Evolutionary conservation across 768 basidiomycete species (phyloP), one percentile per base, ranked within the genome.

Genomic region (Kockovaella imperatae): DNA sequence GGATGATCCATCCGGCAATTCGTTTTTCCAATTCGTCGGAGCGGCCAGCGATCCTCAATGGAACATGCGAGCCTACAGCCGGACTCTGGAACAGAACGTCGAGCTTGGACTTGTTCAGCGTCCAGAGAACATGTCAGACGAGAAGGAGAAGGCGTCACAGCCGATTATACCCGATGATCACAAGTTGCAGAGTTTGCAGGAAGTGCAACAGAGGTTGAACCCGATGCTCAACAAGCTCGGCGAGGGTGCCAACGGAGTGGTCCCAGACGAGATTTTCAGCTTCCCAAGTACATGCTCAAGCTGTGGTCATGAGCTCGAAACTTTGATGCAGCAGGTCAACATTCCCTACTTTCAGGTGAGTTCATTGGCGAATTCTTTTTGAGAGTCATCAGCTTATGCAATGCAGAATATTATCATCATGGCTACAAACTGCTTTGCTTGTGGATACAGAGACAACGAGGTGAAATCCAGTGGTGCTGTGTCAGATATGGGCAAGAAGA

Each of bases 381-480:
- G 14, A 15, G 18, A 10, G 10, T 21, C 38, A 39, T 8, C 17
- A 20, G 4, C 18, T 38, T 7, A 25, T 41, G 41, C 38, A 35
- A 45, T 24, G 21, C 54, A 95, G 91, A 90, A 99, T 59, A 83
- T 89, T 47, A 74, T 97, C 45, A 93, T 97, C 73, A 96, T 96
- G 90, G 93, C 93, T 20, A 91, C 91, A 5, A 96, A 95, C 68
- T 97, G 95, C 69, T 87, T 90, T 49, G 72, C 74, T 43, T 99
- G 95, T 70, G 95, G 95, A 1, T 99, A 97, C 72, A 78, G 87
- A 49, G 95, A 99, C 72, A 97, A 91, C 62, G 95, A 99, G 73
- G 85, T 99, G 63, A 99, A 99, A 71, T 86, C 88, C 4, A 88
- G 93, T 18, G 74, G 82, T 2, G 90, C 91, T 1, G 87, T 96